Evolutionary conservation across 441 rosid species (phyloP).

Genomic region (Adansonia grandidieri): DNA sequence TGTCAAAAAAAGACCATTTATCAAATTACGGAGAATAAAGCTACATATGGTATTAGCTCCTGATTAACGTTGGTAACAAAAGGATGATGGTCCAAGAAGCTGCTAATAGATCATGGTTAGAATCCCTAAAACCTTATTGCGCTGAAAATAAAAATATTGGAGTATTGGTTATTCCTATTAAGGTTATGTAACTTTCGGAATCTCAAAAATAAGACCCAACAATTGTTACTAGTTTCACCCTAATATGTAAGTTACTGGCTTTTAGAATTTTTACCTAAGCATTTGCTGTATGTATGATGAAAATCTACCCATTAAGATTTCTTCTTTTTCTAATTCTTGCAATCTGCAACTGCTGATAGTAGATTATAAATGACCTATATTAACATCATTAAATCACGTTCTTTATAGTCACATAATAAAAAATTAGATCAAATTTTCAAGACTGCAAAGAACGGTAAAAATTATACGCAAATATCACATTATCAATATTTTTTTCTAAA

Average conservation of each 20-base stretch:
- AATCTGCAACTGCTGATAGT: not conserved
- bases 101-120: not conserved
- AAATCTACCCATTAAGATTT: not conserved
- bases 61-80: not conserved
- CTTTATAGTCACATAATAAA: not conserved
- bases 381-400: not conserved
- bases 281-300: too few species aligned
- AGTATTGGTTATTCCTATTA: not conserved
- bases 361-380: not conserved
- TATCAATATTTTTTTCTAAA: too few species aligned
- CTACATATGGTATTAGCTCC: not conserved
- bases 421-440: not conserved
- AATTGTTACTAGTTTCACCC: not conserved
- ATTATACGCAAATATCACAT: not conserved
- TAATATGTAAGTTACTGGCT: too few species aligned
- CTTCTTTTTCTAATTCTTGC: not conserved
- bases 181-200: not conserved
- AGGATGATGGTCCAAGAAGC: not conserved
- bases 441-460: not conserved
- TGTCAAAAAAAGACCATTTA: not conserved
- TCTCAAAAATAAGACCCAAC: not conserved
- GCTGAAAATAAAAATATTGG: not conserved
- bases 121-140: not conserved
- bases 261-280: too few species aligned
- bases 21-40: not conserved